These are phyloP conservation scores for Pseudocohnilembus persalinus DNA, from an alignment of 169 alveolate species.

Conservation along the genomic window DNA sequence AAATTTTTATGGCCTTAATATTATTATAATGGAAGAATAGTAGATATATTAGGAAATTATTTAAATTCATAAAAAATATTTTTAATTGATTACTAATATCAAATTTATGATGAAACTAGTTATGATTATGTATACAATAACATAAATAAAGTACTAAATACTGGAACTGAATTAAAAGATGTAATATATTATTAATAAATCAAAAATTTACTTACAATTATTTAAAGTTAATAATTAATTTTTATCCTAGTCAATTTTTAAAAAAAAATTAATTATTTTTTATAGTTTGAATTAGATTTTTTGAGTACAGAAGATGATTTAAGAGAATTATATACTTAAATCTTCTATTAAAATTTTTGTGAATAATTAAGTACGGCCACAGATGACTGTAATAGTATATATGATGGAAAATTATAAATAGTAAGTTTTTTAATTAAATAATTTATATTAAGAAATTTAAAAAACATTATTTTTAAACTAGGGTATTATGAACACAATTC, in stretches of 20 bases:
- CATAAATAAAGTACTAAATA: background rate
- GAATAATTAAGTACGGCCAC: background rate
- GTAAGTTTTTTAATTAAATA: background rate
- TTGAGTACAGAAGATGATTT: background rate
- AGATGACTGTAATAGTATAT: background rate
- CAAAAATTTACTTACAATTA: background rate
- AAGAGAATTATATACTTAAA: background rate
- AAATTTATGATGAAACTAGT: background rate
- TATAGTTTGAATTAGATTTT: constrained; percentile 8
- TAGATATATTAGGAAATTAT: background rate
- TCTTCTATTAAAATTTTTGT: background rate
- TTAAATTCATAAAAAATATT: no score
- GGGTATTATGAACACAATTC: constrained; percentile 8
- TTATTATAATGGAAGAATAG: background rate
- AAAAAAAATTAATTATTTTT: background rate
- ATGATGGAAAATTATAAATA: background rate
- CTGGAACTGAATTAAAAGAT: background rate
- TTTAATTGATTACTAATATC: background rate
- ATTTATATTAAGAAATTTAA: background rate
- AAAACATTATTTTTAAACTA: background rate
- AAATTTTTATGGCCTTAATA: background rate
- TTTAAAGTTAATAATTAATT: no score
- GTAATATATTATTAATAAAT: background rate
- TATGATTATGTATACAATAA: background rate
- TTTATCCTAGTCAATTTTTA: no score